These are phyloP conservation scores for Neopestalotiopsis rosae DNA, from an alignment of 2,329 filamentous ascomycete genomes.

Conservation along the genomic window DNA sequence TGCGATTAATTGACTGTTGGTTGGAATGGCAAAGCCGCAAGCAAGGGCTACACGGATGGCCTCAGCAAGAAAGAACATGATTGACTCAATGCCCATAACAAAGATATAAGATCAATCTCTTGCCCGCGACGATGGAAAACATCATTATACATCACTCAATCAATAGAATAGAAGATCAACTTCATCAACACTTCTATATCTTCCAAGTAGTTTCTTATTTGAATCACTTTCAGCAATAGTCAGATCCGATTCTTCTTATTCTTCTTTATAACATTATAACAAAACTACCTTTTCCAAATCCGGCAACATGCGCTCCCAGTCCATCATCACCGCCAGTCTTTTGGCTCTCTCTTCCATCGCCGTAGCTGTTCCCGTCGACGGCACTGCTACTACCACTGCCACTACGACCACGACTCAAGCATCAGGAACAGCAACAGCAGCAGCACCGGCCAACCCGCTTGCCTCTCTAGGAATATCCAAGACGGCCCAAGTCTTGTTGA, in stretches of 20 bases:
- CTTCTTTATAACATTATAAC: not conserved
- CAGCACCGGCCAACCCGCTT: constrained; percentile 22
- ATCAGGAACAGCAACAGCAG: constrained; percentile 3
- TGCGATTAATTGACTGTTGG: not conserved
- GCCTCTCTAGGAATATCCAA: constrained; percentile 32
- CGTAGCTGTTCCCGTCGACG: constrained; percentile 19
- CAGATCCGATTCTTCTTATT: not conserved
- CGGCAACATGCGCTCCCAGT: constrained; percentile 42
- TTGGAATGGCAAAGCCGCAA: not conserved
- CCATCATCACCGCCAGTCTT: constrained; percentile 40
- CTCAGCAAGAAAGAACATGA: not conserved
- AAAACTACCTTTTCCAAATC: constrained; percentile 13
- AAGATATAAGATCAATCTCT: not conserved
- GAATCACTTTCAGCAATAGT: not conserved
- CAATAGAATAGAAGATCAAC: not conserved
- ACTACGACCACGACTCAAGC: not conserved
- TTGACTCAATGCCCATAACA: not conserved
- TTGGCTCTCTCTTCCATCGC: constrained; percentile 44
- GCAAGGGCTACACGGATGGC: not conserved
- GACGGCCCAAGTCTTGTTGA: constrained; percentile 44
- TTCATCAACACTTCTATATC: not conserved
- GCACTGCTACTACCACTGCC: not conserved
- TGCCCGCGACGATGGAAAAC: not conserved
- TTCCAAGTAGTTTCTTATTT: not conserved
- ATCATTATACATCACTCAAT: not conserved